Evolutionary conservation across 2,329 filamentous ascomycete species (phyloP), one percentile per base, ranked within the genome.

Genomic region (Albophoma yamanashiensis): DNA sequence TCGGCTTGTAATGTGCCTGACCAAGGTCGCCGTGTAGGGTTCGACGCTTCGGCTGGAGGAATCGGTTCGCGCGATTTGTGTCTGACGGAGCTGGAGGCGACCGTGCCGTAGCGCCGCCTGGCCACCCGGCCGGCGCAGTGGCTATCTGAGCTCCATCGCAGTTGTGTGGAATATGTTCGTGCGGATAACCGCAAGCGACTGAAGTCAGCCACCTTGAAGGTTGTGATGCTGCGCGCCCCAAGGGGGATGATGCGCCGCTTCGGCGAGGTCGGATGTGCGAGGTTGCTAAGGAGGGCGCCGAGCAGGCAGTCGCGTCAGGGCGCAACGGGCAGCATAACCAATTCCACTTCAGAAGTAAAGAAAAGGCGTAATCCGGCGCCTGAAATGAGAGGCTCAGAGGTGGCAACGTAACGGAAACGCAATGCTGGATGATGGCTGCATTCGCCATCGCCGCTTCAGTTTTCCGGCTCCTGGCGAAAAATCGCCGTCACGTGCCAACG

Each of bases 101-200:
- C 70, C 9, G 67, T 71, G 63, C 69, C 67, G 63, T 71, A 70
- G 62, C 64, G 64, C 64, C 70, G 68, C 62, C 66, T 69, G 70
- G 74, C 74, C 70, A 68, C 72, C 69, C 73, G 72, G 73, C 72
- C 71, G 63, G 64, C 68, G 22, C 59, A 63, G 45, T 64, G 59
- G 69, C 71, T 76, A 79, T 73, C 70, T 73, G 59, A 71, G 53
- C 65, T 67, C 66, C 79, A 81, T 79, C 57, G 60, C 60, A 69
- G 62, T 53, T 64, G 63, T 68, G 60, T 71, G 62, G 68, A 67
- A 59, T 71, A 67, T 76, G 76, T 75, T 70, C 74, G 73, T 70
- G 76, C 74, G 69, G 73, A 71, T 67, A 75, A 71, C 74, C 78
- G 76, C 71, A 73, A 70, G 66, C 74, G 71, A 65, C 73, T 73